phyloP scores from a whole-genome alignment of 225 moss, liverwort and hornwort genomes.

The Bryoerythrophyllum caledonicum region DNA sequence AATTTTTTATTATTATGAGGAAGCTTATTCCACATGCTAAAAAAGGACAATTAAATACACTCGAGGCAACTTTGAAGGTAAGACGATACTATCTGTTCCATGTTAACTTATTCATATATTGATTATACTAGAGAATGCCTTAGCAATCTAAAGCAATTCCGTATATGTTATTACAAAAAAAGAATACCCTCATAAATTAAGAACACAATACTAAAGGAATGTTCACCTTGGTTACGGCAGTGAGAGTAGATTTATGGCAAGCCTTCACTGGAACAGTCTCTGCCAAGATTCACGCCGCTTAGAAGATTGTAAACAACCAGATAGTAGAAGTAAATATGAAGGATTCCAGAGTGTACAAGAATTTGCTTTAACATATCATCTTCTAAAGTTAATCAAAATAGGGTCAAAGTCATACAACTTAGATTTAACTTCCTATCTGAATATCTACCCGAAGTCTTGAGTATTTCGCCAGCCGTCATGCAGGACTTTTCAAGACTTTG shows the following conservation, averaged over 20 bases:
- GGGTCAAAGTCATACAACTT: neutral
- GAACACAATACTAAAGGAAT: neutral
- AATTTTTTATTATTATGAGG: neutral
- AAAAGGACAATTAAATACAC: neutral
- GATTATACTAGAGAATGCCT: too few relatives aligned
- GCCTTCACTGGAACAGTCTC: slow-evolving; percentile 33
- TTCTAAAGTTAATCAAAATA: neutral
- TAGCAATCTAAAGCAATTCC: neutral
- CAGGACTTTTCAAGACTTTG: neutral
- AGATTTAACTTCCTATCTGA: neutral
- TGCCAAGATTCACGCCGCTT: slow-evolving; percentile 16
- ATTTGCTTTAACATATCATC: neutral
- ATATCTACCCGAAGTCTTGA: neutral
- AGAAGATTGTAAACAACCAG: neutral
- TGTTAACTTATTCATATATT: neutral
- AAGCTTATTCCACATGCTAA: neutral
- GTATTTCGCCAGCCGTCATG: neutral
- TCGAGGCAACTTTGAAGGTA: neutral
- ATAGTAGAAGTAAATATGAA: slow-evolving; percentile 8
- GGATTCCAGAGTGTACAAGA: neutral
- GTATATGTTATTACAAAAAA: neutral
- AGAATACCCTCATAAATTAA: neutral
- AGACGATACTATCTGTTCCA: neutral
- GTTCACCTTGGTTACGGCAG: slow-evolving; percentile 36
- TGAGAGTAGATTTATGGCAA: slow-evolving; percentile 27